phyloP scores from a whole-genome alignment of 2,329 filamentous ascomycete genomes.

The Colletotrichum viniferum region DNA sequence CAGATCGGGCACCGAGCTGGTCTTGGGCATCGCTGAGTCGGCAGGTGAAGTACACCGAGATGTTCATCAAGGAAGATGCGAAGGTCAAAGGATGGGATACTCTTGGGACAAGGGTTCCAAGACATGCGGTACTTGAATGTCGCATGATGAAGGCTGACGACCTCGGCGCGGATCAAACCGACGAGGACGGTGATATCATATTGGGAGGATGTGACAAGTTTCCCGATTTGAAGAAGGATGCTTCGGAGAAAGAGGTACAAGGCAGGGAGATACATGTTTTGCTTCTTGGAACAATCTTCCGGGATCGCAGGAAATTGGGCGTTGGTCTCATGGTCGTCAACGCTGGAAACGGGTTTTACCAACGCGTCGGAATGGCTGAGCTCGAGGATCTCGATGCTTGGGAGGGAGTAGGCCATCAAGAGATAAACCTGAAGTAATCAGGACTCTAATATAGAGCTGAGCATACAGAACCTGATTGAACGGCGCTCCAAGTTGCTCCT shows the following conservation, averaged over 20 bases:
- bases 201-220: not conserved
- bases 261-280: not conserved
- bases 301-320: not conserved
- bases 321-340: not conserved
- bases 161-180: not conserved
- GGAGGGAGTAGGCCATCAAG: not conserved
- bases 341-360: not conserved
- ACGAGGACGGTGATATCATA: not conserved
- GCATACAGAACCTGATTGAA: fast-evolving
- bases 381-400: not conserved
- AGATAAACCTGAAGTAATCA: not conserved
- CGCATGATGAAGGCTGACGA: not conserved
- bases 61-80: not conserved
- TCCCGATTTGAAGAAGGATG: not conserved
- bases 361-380: not conserved
- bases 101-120: not conserved
- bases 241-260: not conserved
- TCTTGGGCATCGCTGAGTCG: conserved; percentile 12
- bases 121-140: not conserved
- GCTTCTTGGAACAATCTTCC: not conserved
- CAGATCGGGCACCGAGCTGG: conserved; percentile 1
- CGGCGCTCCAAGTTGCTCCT: not conserved
- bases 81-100: not conserved
- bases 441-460: not conserved
- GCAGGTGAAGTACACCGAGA: not conserved